Evolutionary conservation across 1,139 yeast species (phyloP).

Genomic region (Meyerozyma athensensis): DNA sequence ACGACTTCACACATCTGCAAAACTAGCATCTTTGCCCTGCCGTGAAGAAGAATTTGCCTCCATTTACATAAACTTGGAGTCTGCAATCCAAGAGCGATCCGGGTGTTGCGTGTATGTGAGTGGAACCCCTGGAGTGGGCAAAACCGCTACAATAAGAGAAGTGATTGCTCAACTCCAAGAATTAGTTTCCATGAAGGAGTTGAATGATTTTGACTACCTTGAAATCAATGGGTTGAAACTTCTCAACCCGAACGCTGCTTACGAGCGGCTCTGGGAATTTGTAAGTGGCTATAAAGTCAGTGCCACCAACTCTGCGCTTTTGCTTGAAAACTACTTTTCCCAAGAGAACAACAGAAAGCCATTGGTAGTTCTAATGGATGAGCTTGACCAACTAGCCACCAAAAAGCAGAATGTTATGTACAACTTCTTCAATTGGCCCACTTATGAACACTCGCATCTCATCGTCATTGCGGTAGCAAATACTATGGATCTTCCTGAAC

Average conservation of each 20-base stretch:
- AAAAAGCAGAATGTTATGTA: conserved; percentile 86
- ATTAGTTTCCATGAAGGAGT: conserved; percentile 39
- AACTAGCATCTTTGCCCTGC: conserved; percentile 70
- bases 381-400: conserved; percentile 85
- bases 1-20: conserved; percentile 60
- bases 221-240: conserved; percentile 92
- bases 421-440: conserved; percentile 97
- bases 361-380: conserved; percentile 80
- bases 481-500: conserved; percentile 95
- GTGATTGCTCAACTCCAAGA: conserved; percentile 65
- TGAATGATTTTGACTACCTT: conserved; percentile 61
- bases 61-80: conserved; percentile 65
- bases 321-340: conserved; percentile 35
- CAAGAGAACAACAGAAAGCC: conserved; percentile 37
- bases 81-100: conserved; percentile 64
- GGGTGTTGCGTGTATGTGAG: conserved; percentile 89
- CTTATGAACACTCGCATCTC: conserved; percentile 70
- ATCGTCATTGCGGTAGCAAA: conserved; percentile 93
- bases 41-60: conserved; percentile 83
- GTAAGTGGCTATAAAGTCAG: conserved; percentile 61
- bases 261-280: conserved; percentile 76
- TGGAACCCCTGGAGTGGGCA: conserved; percentile 98
- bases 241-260: conserved; percentile 79
- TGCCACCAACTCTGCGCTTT: conserved; percentile 53
- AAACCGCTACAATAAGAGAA: conserved; percentile 89